Percentiles rank a stretch among this genome's conserved stretches.
Evolutionary conservation across 2,329 filamentous ascomycete species (phyloP).

Genomic region (Aureobasidium vineae): DNA sequence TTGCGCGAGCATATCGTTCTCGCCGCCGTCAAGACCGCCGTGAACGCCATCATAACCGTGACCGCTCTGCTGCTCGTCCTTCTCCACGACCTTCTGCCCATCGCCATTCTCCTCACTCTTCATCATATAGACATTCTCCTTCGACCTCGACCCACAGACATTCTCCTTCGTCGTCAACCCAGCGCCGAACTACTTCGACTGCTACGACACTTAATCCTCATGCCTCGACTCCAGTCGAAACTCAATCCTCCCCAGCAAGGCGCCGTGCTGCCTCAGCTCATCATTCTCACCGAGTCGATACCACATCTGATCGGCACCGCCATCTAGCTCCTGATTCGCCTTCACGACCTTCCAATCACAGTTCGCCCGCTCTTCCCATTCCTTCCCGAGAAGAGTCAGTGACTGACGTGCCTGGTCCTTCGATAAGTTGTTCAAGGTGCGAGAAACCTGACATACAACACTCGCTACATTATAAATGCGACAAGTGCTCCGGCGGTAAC

Average conservation of each 20-base stretch:
- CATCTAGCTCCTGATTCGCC: constrained; percentile 2
- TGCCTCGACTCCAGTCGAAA: neutral
- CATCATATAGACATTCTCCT: constrained; percentile 8
- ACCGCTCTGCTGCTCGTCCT: constrained; percentile 3
- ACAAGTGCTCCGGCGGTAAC: constrained; percentile 64
- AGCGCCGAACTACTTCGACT: constrained; percentile 3
- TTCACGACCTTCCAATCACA: constrained; percentile 28
- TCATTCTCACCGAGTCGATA: neutral
- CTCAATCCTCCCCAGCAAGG: neutral
- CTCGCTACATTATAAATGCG: constrained; percentile 80
- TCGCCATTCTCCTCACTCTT: constrained; percentile 14
- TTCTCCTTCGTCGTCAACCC: constrained; percentile 1
- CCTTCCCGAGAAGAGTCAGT: constrained; percentile 32
- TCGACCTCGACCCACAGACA: neutral
- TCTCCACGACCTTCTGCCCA: neutral
- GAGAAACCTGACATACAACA: constrained; percentile 73
- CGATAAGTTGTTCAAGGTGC: constrained; percentile 71
- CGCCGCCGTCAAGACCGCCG: constrained; percentile 46
- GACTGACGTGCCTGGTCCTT: constrained; percentile 56
- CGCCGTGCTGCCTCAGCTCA: constrained; percentile 15
- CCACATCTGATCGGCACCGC: neutral
- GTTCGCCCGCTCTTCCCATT: constrained; percentile 29
- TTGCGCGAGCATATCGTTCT: constrained; percentile 82
- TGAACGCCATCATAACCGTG: constrained; percentile 47
- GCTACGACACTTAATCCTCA: neutral